Conservation (phyloP, 352 stramenopile species). For the Pilasporangium apinafurcum region DNA sequence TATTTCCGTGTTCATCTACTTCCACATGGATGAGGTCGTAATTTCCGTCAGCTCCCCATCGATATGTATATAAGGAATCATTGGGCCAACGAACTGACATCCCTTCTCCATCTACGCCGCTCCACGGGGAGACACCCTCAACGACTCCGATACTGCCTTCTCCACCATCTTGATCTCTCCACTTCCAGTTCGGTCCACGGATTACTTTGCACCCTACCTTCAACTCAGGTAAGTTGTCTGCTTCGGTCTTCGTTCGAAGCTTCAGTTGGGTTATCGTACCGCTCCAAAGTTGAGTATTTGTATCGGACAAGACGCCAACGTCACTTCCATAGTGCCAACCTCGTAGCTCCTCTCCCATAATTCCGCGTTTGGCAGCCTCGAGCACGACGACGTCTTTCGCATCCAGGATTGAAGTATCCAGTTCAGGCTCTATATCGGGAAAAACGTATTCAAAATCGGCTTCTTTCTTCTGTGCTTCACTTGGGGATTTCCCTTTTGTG, state of each 20-base stretch:
- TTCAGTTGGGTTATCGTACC: constrained; percentile 69
- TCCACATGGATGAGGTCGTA: constrained; percentile 84
- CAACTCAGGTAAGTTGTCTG: constrained; percentile 44
- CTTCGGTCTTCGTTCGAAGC: constrained; percentile 35
- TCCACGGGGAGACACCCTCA: constrained; percentile 84
- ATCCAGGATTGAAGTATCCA: constrained; percentile 59
- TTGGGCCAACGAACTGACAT: constrained; percentile 88
- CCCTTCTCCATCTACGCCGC: constrained; percentile 81
- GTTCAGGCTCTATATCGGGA: constrained; percentile 48
- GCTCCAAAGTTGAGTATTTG: constrained; percentile 64
- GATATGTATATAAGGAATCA: constrained; percentile 84
- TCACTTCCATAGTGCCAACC: constrained; percentile 71
- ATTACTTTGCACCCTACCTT: constrained; percentile 84
- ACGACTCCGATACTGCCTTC: constrained; percentile 78
- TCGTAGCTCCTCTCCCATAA: constrained; percentile 49
- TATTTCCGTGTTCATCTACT: constrained; percentile 71
- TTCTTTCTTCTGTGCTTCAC: constrained; percentile 13
- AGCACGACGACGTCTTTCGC: constrained; percentile 39
- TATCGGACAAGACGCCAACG: constrained; percentile 67
- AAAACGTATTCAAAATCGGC: constrained; percentile 60
- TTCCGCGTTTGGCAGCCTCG: constrained; percentile 60
- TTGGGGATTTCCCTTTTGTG: constrained; percentile 10
- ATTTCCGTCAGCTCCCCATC: constrained; percentile 84
- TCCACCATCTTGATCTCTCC: constrained; percentile 83
- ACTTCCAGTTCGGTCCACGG: constrained; percentile 88